Conservation (phyloP, 257 asterid genomes). For the Plantago ovata region DNA sequence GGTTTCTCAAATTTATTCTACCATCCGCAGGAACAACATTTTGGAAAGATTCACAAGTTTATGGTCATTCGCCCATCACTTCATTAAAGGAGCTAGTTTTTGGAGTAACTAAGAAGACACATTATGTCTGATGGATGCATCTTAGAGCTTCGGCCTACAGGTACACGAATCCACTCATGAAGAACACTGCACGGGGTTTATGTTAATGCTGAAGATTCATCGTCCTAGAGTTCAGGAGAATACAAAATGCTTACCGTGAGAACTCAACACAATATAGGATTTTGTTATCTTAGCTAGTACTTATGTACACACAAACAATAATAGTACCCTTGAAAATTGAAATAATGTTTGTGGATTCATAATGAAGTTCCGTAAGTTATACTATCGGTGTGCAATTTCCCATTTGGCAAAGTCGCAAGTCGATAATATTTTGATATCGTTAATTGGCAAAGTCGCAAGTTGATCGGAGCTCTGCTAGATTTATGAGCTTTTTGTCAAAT, state of each 20-base stretch:
- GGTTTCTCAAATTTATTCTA: background rate
- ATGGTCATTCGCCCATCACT: conserved; percentile 59
- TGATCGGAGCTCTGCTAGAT: too few species aligned
- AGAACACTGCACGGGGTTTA: background rate
- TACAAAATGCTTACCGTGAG: background rate
- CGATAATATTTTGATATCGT: too few species aligned
- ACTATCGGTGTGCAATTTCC: too few species aligned
- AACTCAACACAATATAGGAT: background rate
- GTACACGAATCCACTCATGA: background rate
- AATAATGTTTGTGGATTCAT: too few species aligned
- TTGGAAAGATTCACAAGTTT: conserved; percentile 73
- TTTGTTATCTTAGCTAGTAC: background rate
- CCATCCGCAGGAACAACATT: conserved; percentile 50
- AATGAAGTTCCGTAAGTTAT: too few species aligned
- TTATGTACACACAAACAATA: background rate
- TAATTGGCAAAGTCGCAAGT: too few species aligned
- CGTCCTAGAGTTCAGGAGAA: background rate
- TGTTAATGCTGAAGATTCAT: background rate
- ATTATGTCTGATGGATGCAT: too few species aligned
- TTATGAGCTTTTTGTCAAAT: too few species aligned
- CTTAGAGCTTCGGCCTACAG: background rate
- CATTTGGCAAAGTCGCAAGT: too few species aligned
- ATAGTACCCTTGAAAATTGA: too few species aligned
- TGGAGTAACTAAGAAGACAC: conserved; percentile 21
- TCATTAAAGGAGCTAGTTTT: conserved; percentile 70